Percentiles rank a stretch among this genome's conserved stretches.
phyloP scores from a whole-genome alignment of 139 green algal species.

The Tetradesmus lagerheimii region DNA sequence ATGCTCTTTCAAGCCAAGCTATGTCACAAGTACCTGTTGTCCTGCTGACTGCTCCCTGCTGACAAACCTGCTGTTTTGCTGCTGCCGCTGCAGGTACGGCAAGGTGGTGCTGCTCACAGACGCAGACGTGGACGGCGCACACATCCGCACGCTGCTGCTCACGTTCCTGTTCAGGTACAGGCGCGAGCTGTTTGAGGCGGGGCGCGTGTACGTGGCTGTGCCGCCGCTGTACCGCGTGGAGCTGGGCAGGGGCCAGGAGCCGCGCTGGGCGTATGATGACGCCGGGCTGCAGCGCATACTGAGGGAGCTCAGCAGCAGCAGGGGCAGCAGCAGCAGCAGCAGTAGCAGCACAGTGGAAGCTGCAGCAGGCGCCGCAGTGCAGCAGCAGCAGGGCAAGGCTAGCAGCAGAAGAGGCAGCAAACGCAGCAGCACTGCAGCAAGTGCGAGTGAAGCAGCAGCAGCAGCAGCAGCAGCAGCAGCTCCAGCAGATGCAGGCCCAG shows the following conservation, averaged over 20 bases:
- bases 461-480: constrained; percentile 1
- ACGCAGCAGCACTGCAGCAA: constrained; percentile 52
- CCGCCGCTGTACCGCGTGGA: constrained; percentile 93
- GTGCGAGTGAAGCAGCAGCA: background rate
- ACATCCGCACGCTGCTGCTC: constrained; percentile 98
- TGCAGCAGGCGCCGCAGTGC: background rate
- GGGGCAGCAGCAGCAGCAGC: background rate
- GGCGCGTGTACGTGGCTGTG: constrained; percentile 95
- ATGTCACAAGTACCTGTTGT: too few species aligned
- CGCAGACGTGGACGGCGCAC: constrained; percentile 97
- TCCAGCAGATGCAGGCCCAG: constrained; percentile 49
- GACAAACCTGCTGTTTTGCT: background rate
- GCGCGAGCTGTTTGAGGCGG: constrained; percentile 86
- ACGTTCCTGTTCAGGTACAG: constrained; percentile 98
- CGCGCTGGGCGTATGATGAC: constrained; percentile 83
- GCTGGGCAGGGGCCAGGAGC: constrained; percentile 42
- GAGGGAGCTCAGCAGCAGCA: constrained; percentile 28
- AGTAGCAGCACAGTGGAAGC: constrained; percentile 52
- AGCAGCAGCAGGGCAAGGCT: background rate
- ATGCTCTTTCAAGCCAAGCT: too few species aligned
- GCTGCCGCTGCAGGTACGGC: constrained; percentile 68
- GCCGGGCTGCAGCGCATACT: constrained; percentile 71
- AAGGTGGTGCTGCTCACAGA: constrained; percentile 98
- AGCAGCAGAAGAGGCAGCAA: constrained; percentile 76
- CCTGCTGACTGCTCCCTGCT: background rate